phyloP scores from a whole-genome alignment of 2,329 filamentous ascomycete species.

The Aureobasidium sp. region DNA sequence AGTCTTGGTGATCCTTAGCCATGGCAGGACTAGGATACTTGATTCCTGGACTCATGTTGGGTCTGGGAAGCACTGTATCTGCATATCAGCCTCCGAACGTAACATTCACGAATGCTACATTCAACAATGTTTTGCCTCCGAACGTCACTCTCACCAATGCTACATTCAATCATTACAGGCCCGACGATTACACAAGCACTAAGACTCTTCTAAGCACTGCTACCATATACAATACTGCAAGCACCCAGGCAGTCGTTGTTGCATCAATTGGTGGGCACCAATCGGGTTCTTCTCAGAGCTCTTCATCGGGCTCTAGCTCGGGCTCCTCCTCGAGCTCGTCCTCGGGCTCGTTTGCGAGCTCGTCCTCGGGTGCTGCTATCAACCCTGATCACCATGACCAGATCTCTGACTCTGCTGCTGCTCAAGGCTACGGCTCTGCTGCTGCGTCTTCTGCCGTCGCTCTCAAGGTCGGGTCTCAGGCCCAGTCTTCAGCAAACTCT shows the following conservation, averaged over 20 bases:
- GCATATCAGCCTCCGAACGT: not conserved
- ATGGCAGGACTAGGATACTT: slow-evolving; percentile 7
- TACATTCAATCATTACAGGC: not conserved
- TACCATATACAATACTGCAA: not conserved
- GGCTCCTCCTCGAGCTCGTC: too few species aligned
- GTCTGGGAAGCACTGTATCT: slow-evolving; percentile 1
- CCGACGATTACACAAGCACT: slow-evolving; percentile 10
- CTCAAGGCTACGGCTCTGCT: not conserved
- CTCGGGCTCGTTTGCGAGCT: not conserved
- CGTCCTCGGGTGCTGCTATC: not conserved
- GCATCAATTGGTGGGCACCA: not conserved
- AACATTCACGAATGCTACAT: not conserved
- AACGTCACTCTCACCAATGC: not conserved
- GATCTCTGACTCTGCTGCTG: not conserved
- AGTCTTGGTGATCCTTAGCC: not conserved
- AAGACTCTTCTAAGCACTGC: slow-evolving; percentile 4
- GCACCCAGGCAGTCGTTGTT: not conserved
- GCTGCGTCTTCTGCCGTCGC: not conserved
- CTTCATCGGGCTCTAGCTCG: not conserved
- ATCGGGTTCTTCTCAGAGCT: not conserved
- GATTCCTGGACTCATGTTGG: not conserved
- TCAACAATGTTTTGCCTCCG: not conserved
- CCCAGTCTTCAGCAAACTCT: not conserved
- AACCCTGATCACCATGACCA: not conserved
- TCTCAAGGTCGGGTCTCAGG: not conserved